phyloP scores from a whole-genome alignment of 169 alveolate species.

The Plasmodium billcollinsi region DNA sequence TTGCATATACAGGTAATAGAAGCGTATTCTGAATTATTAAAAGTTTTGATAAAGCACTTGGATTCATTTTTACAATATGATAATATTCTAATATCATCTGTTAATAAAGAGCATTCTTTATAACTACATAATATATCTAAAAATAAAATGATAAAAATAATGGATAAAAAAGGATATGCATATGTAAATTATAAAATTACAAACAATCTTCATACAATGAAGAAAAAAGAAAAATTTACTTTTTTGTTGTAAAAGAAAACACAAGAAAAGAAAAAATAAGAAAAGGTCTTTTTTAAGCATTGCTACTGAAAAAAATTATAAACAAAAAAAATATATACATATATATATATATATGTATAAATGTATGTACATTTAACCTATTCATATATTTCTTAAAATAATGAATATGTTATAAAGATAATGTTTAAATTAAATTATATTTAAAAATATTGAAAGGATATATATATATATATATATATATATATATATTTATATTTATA shows the following conservation, averaged over 20 bases:
- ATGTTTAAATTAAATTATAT: background rate
- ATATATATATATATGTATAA: background rate
- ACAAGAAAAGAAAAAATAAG: background rate
- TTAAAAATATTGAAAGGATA: background rate
- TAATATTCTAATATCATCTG: constrained; percentile 26
- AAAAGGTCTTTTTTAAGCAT: constrained; percentile 13
- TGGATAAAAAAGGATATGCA: background rate
- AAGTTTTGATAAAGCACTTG: constrained; percentile 27
- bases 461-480: background rate
- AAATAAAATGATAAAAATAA: background rate
- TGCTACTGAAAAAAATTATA: constrained; percentile 2
- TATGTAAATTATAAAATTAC: background rate
- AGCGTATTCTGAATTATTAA: constrained; percentile 17
- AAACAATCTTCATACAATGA: no score
- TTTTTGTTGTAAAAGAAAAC: constrained; percentile 14
- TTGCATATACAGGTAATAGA: constrained; percentile 51
- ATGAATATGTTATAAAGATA: no score
- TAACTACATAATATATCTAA: constrained; percentile 27
- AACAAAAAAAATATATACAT: background rate
- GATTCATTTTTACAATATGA: constrained; percentile 68
- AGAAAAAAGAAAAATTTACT: constrained; percentile 1
- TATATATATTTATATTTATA: background rate
- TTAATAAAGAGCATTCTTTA: constrained; percentile 27
- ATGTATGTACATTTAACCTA: background rate
- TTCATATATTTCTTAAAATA: no score